Evolutionary conservation across 1,139 yeast species (phyloP), one percentile per base, ranked within the genome.

Genomic region (Kodamaea arcana): DNA sequence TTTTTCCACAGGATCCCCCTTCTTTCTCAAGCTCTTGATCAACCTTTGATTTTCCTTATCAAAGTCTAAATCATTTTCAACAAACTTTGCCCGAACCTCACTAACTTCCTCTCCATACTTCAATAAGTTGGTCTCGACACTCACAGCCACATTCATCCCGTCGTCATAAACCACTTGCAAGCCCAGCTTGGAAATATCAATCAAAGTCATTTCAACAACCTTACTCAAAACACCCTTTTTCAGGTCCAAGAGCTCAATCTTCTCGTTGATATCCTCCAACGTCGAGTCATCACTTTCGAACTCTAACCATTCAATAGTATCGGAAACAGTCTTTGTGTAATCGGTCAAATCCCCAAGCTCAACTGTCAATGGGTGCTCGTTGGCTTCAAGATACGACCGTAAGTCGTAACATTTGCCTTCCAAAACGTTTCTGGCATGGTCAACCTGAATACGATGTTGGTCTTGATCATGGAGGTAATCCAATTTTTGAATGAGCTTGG

Each of bases 301-400:
- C 36, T 86, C 95, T 25, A 87, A 63, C 95, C 95, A 86, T 43
- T 83, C 94, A 34, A 83, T 60, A 16, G 70, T 61, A 16, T 78
- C 80, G 21, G 63, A 44, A 2, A 82, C 71, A 24, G 46, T 44
- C 3, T 43, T 29, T 21, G 49, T 43, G 27, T 52, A 48, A 8
- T 45, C 45, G 0, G 54, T 52, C 1, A 67, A 45, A 4, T 73
- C 64, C 4, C 58, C 62, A 3, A 72, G 46, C 10, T 62, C 63
- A 9, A 54, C 47, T 8, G 69, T 65, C 6, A 64, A 43, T 2
- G 55, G 56, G 1, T 60, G 65, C 26, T 70, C 73, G 25, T 76
- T 68, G 26, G 69, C 72, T 11, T 76, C 80, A 20, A 81, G 48
- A 34, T 58, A 66, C 6, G 71, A 59, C 41, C 88, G 72, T 22